Base-by-base conservation (phyloP, 441 rosid genomes). In the Theobroma grandiflorum region DNA sequence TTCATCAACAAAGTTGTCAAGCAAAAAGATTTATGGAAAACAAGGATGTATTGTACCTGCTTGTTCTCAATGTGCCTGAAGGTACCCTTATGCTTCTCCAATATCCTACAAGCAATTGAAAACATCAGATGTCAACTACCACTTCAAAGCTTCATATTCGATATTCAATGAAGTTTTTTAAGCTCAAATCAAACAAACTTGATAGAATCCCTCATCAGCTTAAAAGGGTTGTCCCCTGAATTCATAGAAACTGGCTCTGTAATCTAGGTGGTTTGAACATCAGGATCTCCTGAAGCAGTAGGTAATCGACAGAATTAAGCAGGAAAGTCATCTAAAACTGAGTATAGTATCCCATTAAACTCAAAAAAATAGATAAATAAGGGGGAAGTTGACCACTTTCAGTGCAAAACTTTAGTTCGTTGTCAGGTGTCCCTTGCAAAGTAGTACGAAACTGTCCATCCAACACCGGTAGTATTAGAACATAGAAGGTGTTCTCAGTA, bases 351-450 rank as follows among this genome's bases (percentile, higher is more conserved):
- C 33, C 31, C 42, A 42, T 67, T 67, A 6, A 67, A 67, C 72
- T 67, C 20, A 72, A 73, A 12, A 26, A 42, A 14, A 3, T 64
- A 53, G 47, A 53, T 20, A 0, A 49, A 69, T 2, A 73, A 15
- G 4, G 16, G 47, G 50, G 62, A n/a, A 81, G 38, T 81, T 55
- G 33, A 91, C 98, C 96, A 67, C 96, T 91, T 86, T 94, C 96
- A 42, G 88, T 76, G 82, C 93, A 91, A 84, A 92, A 85, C 79
- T 86, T 88, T 22, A 94, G 89, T 85, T 91, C 89, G 72, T 94
- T 86, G 5, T 67, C 71, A 0, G 86, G 65, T 20, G 85, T 90
- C 52, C 96, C 98, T 84, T 86, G 96, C 80, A 94, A 87, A 81
- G 87, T 87, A 61, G 90, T 74, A 55, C 95, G 84, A 73, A 90